Evolutionary conservation across 352 stramenopile genomes (phyloP), one percentile per base, ranked within the genome.

Genomic region (Phytophthora foliorum): DNA sequence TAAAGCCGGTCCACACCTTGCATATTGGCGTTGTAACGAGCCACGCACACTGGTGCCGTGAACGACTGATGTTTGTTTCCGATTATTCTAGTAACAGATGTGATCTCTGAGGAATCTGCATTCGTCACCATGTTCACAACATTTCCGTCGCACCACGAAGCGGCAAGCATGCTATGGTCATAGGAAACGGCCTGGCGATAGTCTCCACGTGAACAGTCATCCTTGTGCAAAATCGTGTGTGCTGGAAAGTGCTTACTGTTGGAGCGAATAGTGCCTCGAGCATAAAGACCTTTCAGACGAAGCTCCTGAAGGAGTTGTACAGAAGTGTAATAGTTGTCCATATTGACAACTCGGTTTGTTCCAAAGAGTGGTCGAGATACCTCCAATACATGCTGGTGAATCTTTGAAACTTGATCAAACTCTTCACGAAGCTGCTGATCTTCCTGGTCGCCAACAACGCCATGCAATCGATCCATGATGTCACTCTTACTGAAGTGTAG

Each of bases 301-400:
- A 81, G 46, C 7, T 27, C 55, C n/a, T 71, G 34, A 0, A 73
- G 58, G 2, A 81, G 42, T 34, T 73, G 61, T 13, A 74, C 62
- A 2, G 65, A 78, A 3, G 69, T 77, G 48, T 81, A 81, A 51
- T 67, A 81, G 34, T 81, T 78, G 60, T 81, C 74, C 17, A 48
- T 70, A 39, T 73, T 78, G 21, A 81, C 46, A 31, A 81, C 57
- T 4, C 69, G 45, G 3, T 66, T 58, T 0, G 62, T 53, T 11
- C 45, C 31, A 62, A 71, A 56, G 14, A 73, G 55, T 16, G 65
- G 66, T 24, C 38, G 45, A 16, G 41, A 55, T 0, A 81, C 57
- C 46, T 81, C 65, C 13, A 76, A 41, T 13, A 77, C 73, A 52
- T 60, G 27, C 34, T 75, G 55, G 21, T 68, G 49, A 5, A 68